Evolutionary conservation across 139 green algal genomes (phyloP).

Genomic region (Eudorina sp.): DNA sequence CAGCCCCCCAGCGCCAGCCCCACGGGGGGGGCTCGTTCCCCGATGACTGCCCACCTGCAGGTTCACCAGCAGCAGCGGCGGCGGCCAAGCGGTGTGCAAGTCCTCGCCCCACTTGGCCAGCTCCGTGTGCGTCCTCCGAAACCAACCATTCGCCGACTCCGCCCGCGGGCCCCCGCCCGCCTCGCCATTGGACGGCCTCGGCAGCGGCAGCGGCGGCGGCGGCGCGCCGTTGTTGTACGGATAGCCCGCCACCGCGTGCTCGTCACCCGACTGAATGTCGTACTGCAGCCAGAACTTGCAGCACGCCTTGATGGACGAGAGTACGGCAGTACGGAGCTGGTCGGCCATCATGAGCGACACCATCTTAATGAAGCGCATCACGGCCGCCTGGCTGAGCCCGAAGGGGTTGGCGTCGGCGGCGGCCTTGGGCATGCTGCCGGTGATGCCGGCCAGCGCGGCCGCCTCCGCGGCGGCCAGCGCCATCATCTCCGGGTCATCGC

Average conservation of each 20-base stretch:
- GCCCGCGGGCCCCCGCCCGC: background rate
- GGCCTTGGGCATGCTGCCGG: background rate
- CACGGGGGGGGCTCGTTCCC: too few relatives aligned
- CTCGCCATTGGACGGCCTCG: background rate
- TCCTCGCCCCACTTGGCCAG: constrained; percentile 65
- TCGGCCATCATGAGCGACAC: constrained; percentile 77
- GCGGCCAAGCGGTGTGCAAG: constrained; percentile 56
- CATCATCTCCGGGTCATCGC: constrained; percentile 28
- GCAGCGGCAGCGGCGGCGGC: background rate
- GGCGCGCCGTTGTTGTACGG: constrained; percentile 5
- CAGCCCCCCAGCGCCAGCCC: too few relatives aligned
- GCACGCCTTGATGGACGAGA: constrained; percentile 64
- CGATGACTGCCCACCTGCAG: constrained; percentile 55
- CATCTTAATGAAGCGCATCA: constrained; percentile 73
- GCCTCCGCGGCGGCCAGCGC: constrained; percentile 3
- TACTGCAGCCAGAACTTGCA: constrained; percentile 70
- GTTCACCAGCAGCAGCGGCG: constrained; percentile 74
- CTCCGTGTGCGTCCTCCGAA: constrained; percentile 15
- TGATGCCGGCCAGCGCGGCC: background rate
- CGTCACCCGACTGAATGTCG: constrained; percentile 39
- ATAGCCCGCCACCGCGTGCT: constrained; percentile 50
- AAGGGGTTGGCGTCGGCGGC: constrained; percentile 1
- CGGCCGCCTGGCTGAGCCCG: constrained; percentile 54
- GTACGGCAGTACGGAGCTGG: constrained; percentile 72
- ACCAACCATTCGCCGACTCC: constrained; percentile 36